These are phyloP conservation scores for Sabuloglossum arenarium DNA, from an alignment of 495 filamentous ascomycete genomes.

Conservation along the genomic window DNA sequence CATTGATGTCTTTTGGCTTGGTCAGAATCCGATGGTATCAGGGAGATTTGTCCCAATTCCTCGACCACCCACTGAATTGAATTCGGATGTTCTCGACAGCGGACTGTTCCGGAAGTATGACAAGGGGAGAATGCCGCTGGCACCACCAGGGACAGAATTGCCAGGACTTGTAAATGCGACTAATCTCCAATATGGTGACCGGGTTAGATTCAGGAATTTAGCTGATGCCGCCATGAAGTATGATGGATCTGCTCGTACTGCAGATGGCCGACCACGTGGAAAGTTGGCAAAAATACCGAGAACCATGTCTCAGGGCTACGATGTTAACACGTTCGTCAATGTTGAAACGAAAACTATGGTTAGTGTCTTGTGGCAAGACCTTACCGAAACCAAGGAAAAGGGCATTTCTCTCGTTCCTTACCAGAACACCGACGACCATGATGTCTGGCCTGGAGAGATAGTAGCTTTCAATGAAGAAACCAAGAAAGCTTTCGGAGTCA, in stretches of 20 bases:
- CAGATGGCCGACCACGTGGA: slow-evolving; percentile 6
- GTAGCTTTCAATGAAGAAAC: slow-evolving; percentile 25
- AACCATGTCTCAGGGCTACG: slow-evolving; percentile 31
- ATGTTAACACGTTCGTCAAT: slow-evolving; percentile 34
- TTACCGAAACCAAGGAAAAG: slow-evolving; percentile 23
- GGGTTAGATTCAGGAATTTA: slow-evolving; percentile 32
- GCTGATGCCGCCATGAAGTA: slow-evolving; percentile 27
- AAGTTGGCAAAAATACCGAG: slow-evolving; percentile 22
- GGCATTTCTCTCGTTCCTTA: slow-evolving; percentile 24
- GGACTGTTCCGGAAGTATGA: slow-evolving; percentile 13
- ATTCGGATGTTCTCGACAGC: slow-evolving; percentile 10
- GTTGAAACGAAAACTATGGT: slow-evolving; percentile 24
- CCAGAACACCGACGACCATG: slow-evolving; percentile 27
- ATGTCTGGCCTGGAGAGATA: slow-evolving; percentile 38
- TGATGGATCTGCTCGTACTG: slow-evolving; percentile 12
- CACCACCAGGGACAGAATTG: slow-evolving; percentile 8
- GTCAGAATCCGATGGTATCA: slow-evolving; percentile 14
- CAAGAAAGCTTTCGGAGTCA: slow-evolving; percentile 5
- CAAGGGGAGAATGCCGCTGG: slow-evolving; percentile 4
- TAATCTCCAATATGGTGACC: slow-evolving; percentile 19
- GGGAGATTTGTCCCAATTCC: background rate
- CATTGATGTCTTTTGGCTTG: slow-evolving; percentile 30
- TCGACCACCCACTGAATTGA: slow-evolving; percentile 7
- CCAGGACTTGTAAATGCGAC: slow-evolving; percentile 11
- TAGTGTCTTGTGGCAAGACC: slow-evolving; percentile 39